Conservation (phyloP, 441 rosid genomes). For the Biscutella laevigata region DNA sequence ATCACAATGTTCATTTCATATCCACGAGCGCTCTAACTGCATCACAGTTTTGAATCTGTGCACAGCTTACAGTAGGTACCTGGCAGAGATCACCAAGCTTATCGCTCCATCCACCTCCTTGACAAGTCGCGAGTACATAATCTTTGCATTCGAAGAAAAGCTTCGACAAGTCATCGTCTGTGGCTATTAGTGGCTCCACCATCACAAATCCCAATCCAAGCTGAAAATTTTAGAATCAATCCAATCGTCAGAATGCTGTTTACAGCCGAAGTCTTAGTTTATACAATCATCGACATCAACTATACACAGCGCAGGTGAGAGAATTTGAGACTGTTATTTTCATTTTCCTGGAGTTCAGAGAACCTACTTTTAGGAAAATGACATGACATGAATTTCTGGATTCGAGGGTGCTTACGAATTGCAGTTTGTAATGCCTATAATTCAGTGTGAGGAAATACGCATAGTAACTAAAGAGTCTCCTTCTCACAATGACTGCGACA, state of each 20-base stretch:
- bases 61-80: too few species aligned
- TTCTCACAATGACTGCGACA: background rate
- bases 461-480: background rate
- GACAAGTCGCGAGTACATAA: slow-evolving; percentile 54
- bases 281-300: background rate
- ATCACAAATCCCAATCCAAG: slow-evolving; percentile 61
- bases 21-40: too few species aligned
- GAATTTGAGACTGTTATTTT: background rate
- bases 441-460: background rate
- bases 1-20: too few species aligned
- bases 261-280: slow-evolving; percentile 17
- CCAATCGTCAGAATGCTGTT: slow-evolving; percentile 5
- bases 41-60: too few species aligned
- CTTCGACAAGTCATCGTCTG: slow-evolving; percentile 51
- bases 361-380: background rate
- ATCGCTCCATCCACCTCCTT: slow-evolving; percentile 47
- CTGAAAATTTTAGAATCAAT: slow-evolving; percentile 36
- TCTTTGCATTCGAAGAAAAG: slow-evolving; percentile 79
- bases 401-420: background rate
- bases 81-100: slow-evolving; percentile 77
- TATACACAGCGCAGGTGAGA: background rate
- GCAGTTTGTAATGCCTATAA: too few species aligned
- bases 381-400: background rate
- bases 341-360: background rate
- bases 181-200: slow-evolving; percentile 49